Evolutionary conservation across 2,329 filamentous ascomycete genomes (phyloP), one percentile per base, ranked within the genome.

Genomic region (Lasiodiplodia sp.): DNA sequence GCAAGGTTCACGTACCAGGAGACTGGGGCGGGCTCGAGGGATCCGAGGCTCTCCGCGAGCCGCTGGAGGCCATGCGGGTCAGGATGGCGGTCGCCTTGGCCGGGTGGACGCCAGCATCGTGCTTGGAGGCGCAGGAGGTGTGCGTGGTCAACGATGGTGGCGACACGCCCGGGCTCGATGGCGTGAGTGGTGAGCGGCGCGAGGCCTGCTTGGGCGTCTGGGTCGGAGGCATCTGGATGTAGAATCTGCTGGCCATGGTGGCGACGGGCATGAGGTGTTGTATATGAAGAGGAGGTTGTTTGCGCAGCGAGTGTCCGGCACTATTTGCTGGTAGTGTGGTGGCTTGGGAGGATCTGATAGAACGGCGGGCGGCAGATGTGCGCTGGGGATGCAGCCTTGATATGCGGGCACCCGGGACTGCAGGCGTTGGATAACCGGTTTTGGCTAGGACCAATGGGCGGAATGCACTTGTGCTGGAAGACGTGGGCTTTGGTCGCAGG

Each of bases 131-230:
- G 53, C 79, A 75, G 21, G 80, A 78, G 56, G 76, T 78, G 34
- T 80, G 78, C 62, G 80, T 79, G 55, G 79, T 81, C 62, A 83
- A 74, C 66, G 79, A 83, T 67, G 81, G 80, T 62, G 81, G 82
- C 47, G 81, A 83, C 44, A 82, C 80, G 21, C 58, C 58, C 10
- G 58, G 58, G 57, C 80, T 82, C 34, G 81, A 82, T 70, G 81
- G 81, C 63, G 81, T 83, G 68, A 83, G 77, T 75, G 81, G 80
- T 68, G 80, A 80, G 56, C 81, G 79, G 69, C 80, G 78, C 72
- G 75, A 75, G 73, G 77, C 75, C 73, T 75, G 74, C 51, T 64
- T 56, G 62, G 75, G 72, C 44, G 78, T 77, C 69, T 77, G 73
- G 68, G 77, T 77, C 34, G 77, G 76, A 57, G 78, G 77, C 38